Evolutionary conservation across 2,329 filamentous ascomycete species (phyloP).

Genomic region (Aspergillus pseudoviridinutans): DNA sequence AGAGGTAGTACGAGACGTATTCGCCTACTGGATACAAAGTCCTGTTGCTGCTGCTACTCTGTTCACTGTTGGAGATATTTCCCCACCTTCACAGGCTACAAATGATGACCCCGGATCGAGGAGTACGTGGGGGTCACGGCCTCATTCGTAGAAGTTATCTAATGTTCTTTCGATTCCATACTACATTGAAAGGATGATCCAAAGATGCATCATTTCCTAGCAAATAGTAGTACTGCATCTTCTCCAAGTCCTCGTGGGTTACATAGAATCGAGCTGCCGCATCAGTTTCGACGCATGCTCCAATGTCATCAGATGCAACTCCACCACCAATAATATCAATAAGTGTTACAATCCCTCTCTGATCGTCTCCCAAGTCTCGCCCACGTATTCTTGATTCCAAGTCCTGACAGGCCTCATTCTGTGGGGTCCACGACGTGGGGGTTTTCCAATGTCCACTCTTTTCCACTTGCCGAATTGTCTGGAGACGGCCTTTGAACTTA

Average conservation of each 20-base stretch:
- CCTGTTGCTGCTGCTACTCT: no score
- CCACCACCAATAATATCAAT: background rate
- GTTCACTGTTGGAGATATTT: background rate
- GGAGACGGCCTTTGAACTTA: background rate
- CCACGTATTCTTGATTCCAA: background rate
- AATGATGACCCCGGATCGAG: background rate
- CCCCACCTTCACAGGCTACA: background rate
- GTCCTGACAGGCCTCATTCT: conserved; percentile 3
- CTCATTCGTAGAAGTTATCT: background rate
- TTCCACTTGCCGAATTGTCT: background rate
- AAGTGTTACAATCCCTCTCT: background rate
- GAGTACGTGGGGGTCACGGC: background rate
- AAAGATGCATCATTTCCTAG: background rate
- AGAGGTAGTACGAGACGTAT: no score
- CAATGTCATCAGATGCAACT: background rate
- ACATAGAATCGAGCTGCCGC: no score
- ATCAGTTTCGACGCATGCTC: no score
- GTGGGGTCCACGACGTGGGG: conserved; percentile 12
- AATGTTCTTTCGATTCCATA: background rate
- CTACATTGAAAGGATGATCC: background rate
- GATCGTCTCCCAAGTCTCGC: background rate
- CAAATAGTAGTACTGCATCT: background rate
- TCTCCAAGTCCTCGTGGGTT: background rate
- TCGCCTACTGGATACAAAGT: no score
- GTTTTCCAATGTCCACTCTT: background rate